Percentiles rank a stretch among this genome's conserved stretches.
phyloP scores from a whole-genome alignment of 192 early-diverging fungal genomes.

The Diversispora epigaea region DNA sequence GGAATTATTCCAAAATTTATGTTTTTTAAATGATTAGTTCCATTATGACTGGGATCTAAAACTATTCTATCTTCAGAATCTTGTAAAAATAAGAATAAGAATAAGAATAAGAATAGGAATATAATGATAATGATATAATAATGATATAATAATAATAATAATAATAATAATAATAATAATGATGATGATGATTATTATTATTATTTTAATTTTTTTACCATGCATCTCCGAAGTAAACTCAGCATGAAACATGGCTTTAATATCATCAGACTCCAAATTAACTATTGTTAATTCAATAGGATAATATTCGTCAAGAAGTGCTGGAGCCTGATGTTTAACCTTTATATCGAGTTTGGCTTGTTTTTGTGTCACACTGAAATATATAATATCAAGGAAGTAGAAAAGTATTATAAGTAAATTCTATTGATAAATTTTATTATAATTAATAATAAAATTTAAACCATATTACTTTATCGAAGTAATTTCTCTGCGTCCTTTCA shows the following conservation, averaged over 20 bases:
- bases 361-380: constrained; percentile 52
- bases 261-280: constrained; percentile 60
- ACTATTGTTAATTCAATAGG: constrained; percentile 58
- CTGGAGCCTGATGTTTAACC: constrained; percentile 56
- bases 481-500: constrained; percentile 61
- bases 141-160: no score
- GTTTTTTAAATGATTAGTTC: constrained; percentile 31
- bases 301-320: constrained; percentile 68
- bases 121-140: not conserved
- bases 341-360: constrained; percentile 62
- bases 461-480: constrained; percentile 41
- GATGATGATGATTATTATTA: no score
- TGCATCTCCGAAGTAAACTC: constrained; percentile 53
- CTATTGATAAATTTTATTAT: not conserved
- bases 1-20: constrained; percentile 50
- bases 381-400: not conserved
- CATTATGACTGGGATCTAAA: constrained; percentile 11
- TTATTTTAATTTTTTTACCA: constrained; percentile 29
- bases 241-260: constrained; percentile 59
- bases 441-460: not conserved
- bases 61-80: constrained; percentile 34
- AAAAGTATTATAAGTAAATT: constrained; percentile 5
- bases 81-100: not conserved
- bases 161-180: no score
- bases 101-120: constrained; percentile 9